Evolutionary conservation across 805 yeast genomes (phyloP).

Genomic region (Metschnikowia drakensbergensis): DNA sequence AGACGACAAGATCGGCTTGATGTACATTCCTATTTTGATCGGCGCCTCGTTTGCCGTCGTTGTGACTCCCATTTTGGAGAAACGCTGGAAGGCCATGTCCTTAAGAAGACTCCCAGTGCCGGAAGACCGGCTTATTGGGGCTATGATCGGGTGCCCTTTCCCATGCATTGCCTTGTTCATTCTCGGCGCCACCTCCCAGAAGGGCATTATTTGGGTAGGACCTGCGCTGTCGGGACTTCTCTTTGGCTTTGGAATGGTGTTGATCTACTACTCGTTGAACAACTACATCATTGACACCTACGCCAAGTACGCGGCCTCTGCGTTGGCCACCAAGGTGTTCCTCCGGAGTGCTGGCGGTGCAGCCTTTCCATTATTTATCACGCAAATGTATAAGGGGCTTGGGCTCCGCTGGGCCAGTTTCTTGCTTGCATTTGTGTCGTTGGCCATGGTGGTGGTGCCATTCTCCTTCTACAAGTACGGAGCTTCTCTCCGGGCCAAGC

Average conservation of each 20-base stretch:
- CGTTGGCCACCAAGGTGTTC: constrained; percentile 78
- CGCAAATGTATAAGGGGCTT: constrained; percentile 70
- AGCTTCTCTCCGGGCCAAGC: constrained; percentile 52
- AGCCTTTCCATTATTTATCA: constrained; percentile 77
- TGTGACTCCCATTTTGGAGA: constrained; percentile 75
- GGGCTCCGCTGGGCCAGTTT: constrained; percentile 82
- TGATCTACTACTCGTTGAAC: constrained; percentile 56
- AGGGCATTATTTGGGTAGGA: constrained; percentile 64
- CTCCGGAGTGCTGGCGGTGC: constrained; percentile 83
- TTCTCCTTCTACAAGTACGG: constrained; percentile 70
- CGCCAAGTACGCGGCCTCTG: constrained; percentile 75
- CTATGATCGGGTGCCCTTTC: constrained; percentile 79
- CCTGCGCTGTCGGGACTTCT: constrained; percentile 59
- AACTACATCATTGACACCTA: constrained; percentile 90
- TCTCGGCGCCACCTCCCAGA: constrained; percentile 72
- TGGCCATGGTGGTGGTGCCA: constrained; percentile 73
- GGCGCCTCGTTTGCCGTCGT: constrained; percentile 74
- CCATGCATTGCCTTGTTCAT: constrained; percentile 78
- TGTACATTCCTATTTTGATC: constrained; percentile 85
- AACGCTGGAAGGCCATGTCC: constrained; percentile 49
- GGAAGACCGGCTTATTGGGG: constrained; percentile 76
- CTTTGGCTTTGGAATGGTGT: constrained; percentile 60
- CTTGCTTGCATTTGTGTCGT: constrained; percentile 70
- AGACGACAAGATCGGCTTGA: constrained; percentile 77
- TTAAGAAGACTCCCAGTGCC: constrained; percentile 62